Evolutionary conservation across 495 filamentous ascomycete genomes (phyloP), one percentile per base, ranked within the genome.

Genomic region (Hypoxylon crocopeplum): DNA sequence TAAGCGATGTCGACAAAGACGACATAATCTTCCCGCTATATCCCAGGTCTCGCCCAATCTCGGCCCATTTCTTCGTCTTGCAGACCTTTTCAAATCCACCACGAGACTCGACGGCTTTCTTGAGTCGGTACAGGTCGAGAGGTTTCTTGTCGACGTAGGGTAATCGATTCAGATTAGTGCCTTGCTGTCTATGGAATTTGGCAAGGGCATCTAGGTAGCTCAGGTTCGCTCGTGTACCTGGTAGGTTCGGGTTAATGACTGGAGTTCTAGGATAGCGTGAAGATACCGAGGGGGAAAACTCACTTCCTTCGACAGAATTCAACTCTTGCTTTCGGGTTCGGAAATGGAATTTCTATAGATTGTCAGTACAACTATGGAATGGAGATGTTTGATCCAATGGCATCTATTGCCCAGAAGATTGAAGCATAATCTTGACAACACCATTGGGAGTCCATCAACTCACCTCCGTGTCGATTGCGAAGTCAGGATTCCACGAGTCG

Each of bases 21-120:
- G 95, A 98, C 94, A 99, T 99, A 62, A 99, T 99, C 76, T 99
- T 99, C 68, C 94, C 94, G 69, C 94, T 97, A 75, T 99, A 99
- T 47, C 94, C 94, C 15, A 99, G 77, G 72, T 97, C 93, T 69
- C 94, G 88, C 27, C 94, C 94, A 58, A 99, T 97, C 72, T 99
- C 94, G 0, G 94, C 94, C 94, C 94, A 99, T 78, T 97, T 98
- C 74, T 99, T 99, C 42, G 86, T 81, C 75, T 96, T 97, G 80
- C 95, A 98, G 30, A 99, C 94, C 58, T 87, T 86, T 32, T 96
- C 92, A 64, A 99, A 99, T 0, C 94, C 94, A 22, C 94, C 94
- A 36, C 93, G 84, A 32, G 86, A 84, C 71, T 98, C 94, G 11
- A 99, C 94, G 0, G 94, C 92, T 73, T 98, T 98, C 72, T 97